Evolutionary conservation across 176 grass and related monocot species (phyloP).

Genomic region (Triticum turgidum): DNA sequence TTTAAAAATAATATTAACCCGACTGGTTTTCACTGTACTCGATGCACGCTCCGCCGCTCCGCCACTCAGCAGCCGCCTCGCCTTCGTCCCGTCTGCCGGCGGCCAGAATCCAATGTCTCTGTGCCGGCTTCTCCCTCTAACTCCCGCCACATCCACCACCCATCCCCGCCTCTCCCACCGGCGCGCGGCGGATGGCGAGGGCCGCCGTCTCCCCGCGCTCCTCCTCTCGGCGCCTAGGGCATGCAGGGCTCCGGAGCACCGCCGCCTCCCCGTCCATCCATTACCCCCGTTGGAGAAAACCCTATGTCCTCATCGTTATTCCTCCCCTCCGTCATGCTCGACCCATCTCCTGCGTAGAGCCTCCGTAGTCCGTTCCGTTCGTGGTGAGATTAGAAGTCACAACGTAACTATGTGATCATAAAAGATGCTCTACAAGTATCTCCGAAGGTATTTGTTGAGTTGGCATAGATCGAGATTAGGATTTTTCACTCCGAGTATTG

Average conservation of each 20-base stretch:
- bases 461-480: too few relatives aligned
- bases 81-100: background rate
- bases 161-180: background rate
- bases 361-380: background rate
- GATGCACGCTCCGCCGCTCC: too few relatives aligned
- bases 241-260: background rate
- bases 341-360: background rate
- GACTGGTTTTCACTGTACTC: background rate
- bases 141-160: background rate
- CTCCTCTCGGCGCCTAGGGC: background rate
- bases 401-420: too few relatives aligned
- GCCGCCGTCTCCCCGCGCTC: background rate
- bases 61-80: too few relatives aligned
- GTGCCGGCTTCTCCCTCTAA: background rate
- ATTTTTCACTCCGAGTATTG: too few relatives aligned
- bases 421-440: too few relatives aligned
- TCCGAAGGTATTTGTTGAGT: too few relatives aligned
- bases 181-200: background rate
- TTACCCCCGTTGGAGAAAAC: background rate
- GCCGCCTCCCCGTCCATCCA: slow-evolving; percentile 5
- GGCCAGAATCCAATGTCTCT: background rate
- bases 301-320: background rate
- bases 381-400: background rate
- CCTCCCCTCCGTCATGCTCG: background rate
- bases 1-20: too few relatives aligned